Percentiles rank a stretch among this genome's conserved stretches.
These are phyloP conservation scores for Huntiella omanensis DNA, from an alignment of 2,329 filamentous ascomycete genomes.

Conservation along the genomic window DNA sequence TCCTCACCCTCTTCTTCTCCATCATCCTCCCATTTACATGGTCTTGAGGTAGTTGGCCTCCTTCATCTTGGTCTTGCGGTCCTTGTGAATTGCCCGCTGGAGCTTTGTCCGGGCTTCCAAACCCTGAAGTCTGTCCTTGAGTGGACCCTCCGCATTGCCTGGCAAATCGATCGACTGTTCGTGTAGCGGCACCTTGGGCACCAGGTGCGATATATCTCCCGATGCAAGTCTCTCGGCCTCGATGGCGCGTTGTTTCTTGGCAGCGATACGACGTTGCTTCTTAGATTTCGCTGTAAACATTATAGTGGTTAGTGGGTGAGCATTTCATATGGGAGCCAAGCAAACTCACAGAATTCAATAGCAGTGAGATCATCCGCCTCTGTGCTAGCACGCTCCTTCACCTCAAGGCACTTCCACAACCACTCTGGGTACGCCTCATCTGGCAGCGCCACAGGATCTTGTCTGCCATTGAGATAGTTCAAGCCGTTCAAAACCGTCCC, in stretches of 20 bases:
- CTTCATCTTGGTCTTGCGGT: constrained; percentile 61
- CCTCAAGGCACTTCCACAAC: constrained; percentile 56
- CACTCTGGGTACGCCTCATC: constrained; percentile 65
- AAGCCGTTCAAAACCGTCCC: constrained; percentile 56
- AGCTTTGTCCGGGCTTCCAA: constrained; percentile 39
- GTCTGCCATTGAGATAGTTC: constrained; percentile 56
- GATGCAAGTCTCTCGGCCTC: constrained; percentile 43
- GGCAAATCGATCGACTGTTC: constrained; percentile 64
- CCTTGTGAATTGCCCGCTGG: constrained; percentile 52
- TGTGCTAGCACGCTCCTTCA: constrained; percentile 33
- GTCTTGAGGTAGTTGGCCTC: constrained; percentile 71
- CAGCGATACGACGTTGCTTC: constrained; percentile 55
- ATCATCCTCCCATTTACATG: constrained; percentile 31
- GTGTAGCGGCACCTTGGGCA: constrained; percentile 53
- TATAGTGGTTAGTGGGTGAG: background rate
- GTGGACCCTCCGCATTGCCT: constrained; percentile 23
- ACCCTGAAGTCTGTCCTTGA: constrained; percentile 28
- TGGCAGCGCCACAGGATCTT: constrained; percentile 53
- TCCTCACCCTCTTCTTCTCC: background rate
- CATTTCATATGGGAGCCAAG: background rate
- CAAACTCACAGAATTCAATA: constrained; percentile 59
- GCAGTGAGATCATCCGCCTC: constrained; percentile 37
- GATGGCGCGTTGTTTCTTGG: constrained; percentile 38
- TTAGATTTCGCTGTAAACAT: constrained; percentile 53
- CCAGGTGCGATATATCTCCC: constrained; percentile 46